These are phyloP conservation scores for Agaricus blazei DNA, from an alignment of 768 basidiomycete genomes.

Conservation along the genomic window DNA sequence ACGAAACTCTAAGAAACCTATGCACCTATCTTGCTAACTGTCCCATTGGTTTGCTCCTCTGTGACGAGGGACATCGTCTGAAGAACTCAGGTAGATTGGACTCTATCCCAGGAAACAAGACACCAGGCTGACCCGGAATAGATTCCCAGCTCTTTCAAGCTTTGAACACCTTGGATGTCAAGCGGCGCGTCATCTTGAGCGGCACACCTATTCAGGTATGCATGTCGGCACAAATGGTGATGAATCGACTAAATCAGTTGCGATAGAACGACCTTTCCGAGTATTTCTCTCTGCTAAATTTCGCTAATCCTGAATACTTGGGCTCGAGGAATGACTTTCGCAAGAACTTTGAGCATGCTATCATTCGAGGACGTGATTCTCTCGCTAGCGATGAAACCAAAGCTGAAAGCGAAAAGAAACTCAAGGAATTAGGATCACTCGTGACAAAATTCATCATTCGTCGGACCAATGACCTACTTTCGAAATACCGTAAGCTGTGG, in stretches of 20 bases:
- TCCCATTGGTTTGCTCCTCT: constrained; percentile 86
- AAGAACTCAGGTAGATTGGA: constrained; percentile 83
- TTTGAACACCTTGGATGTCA: constrained; percentile 77
- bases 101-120: neutral
- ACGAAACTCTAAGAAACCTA: constrained; percentile 87
- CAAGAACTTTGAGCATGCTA: constrained; percentile 91
- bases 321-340: constrained; percentile 88
- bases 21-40: constrained; percentile 72
- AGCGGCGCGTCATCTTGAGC: constrained; percentile 87
- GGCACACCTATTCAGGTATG: constrained; percentile 87
- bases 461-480: constrained; percentile 88
- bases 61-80: constrained; percentile 94
- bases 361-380: constrained; percentile 87
- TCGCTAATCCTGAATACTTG: constrained; percentile 87
- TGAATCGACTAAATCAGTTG: neutral
- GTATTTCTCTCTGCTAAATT: constrained; percentile 90
- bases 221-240: neutral
- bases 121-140: constrained; percentile 20
- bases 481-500: constrained; percentile 78
- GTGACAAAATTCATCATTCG: constrained; percentile 95
- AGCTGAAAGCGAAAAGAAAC: constrained; percentile 80
- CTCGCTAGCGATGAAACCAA: constrained; percentile 77
- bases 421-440: constrained; percentile 83
- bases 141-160: constrained; percentile 88
- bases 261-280: constrained; percentile 86